Conservation (phyloP, 495 filamentous ascomycete genomes). For the Aspergillus funiculosus region DNA sequence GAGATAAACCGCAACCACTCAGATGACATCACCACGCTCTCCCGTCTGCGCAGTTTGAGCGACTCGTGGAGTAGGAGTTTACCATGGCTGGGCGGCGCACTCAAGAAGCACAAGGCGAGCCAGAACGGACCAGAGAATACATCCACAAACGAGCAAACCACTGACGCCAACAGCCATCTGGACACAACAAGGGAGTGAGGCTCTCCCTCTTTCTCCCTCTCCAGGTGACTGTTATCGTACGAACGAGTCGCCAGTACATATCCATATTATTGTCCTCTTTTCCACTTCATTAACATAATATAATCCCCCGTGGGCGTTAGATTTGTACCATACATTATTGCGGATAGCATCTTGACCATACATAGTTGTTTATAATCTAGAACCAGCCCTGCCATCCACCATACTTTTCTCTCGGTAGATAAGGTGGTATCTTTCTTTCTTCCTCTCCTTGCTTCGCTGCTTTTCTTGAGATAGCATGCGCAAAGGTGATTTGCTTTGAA, state of each 20-base stretch:
- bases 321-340: slow-evolving; percentile 12
- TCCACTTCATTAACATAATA: not conserved
- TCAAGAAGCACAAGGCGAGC: slow-evolving; percentile 14
- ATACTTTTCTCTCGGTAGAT: not conserved
- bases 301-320: slow-evolving; percentile 1
- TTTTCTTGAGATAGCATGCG: too few species aligned
- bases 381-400: not conserved
- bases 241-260: slow-evolving; percentile 10
- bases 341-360: slow-evolving; percentile 2
- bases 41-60: slow-evolving; percentile 40
- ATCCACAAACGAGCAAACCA: not conserved
- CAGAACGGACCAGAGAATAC: slow-evolving; percentile 1
- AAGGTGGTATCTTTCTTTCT: too few species aligned
- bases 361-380: slow-evolving; percentile 8
- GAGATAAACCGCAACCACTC: slow-evolving; percentile 10
- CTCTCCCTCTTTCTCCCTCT: too few species aligned
- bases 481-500: too few species aligned
- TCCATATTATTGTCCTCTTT: not conserved
- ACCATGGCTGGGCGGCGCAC: slow-evolving; percentile 38
- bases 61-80: slow-evolving; percentile 40
- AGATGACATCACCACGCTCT: slow-evolving; percentile 19
- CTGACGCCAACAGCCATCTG: not conserved
- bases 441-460: too few species aligned
- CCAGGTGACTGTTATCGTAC: not conserved
- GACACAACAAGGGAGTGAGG: not conserved